Conservation (phyloP, 192 early-diverging fungal species). For the Mortierella claussenii region DNA sequence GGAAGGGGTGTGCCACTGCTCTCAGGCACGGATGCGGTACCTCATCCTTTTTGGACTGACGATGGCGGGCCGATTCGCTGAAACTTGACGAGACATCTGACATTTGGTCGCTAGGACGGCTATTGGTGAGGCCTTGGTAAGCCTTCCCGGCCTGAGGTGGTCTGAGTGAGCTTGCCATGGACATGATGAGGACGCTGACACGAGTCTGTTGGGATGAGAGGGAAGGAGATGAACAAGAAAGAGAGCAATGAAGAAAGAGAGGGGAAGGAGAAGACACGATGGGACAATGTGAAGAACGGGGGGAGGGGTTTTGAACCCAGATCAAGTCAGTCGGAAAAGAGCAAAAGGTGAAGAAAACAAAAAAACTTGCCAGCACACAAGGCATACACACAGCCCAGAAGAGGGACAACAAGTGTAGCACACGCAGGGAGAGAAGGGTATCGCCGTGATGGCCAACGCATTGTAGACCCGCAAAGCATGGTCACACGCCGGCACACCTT, state of each 20-base stretch:
- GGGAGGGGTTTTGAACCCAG: slow-evolving; percentile 8
- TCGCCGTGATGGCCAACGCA: no score
- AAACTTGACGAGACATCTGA: slow-evolving; percentile 54
- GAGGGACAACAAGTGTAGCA: no score
- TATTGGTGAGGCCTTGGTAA: slow-evolving; percentile 38
- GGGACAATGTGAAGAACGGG: slow-evolving; percentile 4
- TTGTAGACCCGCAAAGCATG: no score
- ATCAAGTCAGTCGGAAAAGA: slow-evolving; percentile 10
- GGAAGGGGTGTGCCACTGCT: no score
- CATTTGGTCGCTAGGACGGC: slow-evolving; percentile 47
- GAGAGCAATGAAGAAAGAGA: not conserved
- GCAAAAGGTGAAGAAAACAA: no score
- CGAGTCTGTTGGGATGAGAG: not conserved
- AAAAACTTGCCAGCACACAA: no score
- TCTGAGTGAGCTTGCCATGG: slow-evolving; percentile 54
- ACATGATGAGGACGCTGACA: no score
- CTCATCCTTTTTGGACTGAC: slow-evolving; percentile 59
- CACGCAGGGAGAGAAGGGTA: no score
- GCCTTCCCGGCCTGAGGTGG: slow-evolving; percentile 50
- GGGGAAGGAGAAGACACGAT: not conserved
- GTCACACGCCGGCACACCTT: no score
- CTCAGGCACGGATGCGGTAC: slow-evolving; percentile 22
- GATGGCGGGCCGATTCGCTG: slow-evolving; percentile 55
- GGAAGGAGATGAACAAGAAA: not conserved
- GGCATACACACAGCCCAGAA: no score